Evolutionary conservation across 106 monocot species (phyloP).

Genomic region (Platanthera zijinensis): DNA sequence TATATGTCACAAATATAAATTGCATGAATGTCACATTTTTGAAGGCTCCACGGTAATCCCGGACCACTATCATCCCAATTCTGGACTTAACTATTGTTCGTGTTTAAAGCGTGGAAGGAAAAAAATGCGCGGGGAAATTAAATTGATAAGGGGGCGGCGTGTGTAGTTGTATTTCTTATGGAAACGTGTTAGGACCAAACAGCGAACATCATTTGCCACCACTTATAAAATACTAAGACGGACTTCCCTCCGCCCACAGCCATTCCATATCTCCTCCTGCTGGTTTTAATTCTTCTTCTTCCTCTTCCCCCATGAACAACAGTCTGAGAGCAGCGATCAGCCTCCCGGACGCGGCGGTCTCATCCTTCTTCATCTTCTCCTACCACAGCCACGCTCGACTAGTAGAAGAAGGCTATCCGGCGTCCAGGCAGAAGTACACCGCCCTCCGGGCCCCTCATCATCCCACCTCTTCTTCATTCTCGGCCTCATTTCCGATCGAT

Average conservation of each 20-base stretch:
- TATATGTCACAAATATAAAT: too few relatives aligned
- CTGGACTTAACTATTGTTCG: too few relatives aligned
- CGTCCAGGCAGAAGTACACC: slow-evolving; percentile 14
- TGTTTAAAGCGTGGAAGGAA: too few relatives aligned
- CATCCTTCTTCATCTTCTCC: slow-evolving; percentile 28
- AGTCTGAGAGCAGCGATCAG: slow-evolving; percentile 38
- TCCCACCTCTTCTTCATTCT: slow-evolving; percentile 7
- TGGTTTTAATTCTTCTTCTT: neutral
- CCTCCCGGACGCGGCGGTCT: slow-evolving; percentile 23
- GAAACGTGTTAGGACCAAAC: neutral
- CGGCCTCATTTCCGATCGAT: slow-evolving; percentile 24
- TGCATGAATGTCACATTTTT: too few relatives aligned
- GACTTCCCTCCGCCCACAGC: neutral
- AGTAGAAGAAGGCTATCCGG: neutral
- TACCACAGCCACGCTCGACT: slow-evolving; percentile 19
- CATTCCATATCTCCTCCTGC: too few relatives aligned
- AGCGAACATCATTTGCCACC: neutral
- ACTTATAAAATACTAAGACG: neutral
- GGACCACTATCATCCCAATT: too few relatives aligned
- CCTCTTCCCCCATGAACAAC: slow-evolving; percentile 31
- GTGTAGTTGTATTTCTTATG: neutral
- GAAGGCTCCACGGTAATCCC: too few relatives aligned
- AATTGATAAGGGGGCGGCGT: too few relatives aligned
- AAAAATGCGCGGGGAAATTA: too few relatives aligned
- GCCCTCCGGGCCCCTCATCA: slow-evolving; percentile 12